Evolutionary conservation across 148 eudicot genomes (phyloP), one percentile per base, ranked within the genome.

Genomic region (Arctostaphylos glauca): DNA sequence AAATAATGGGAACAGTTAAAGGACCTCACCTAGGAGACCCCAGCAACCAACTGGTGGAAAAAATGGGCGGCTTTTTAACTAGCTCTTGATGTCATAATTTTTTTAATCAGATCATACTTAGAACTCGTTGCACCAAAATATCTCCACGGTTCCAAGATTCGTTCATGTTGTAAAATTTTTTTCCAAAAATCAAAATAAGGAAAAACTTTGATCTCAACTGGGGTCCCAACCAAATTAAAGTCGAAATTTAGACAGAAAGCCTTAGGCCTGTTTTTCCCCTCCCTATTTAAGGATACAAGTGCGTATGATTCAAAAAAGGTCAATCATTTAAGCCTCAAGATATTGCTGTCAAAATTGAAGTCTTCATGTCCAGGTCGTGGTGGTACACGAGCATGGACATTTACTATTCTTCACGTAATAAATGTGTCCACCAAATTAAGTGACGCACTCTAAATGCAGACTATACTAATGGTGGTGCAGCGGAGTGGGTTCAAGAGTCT

Each of bases 1-100:
- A 78, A 13, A 79, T 15, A 80, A 12, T 14, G 47, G 31, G n/a
- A 48, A 66, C 72, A 67, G 9, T 50, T 49, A 50, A 67, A 49
- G 38, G 82, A 74, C 68, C 62, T 59, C 82, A 52, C 59, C 31
- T 38, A 15, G 64, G 48, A 79, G 55, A 21, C 55, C 70, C 70
- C 21, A 21, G 70, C 9, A 21, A 62, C 9, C 5, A 76, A 49
- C 56, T 12, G 15, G 59, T 4, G 21, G 25, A 3, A 15, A 31
- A 70, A 43, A 43, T 9, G 18, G 77, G 31, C 18, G 7, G 6
- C 48, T n/a, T 73, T 73, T 18, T 47, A 9, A 44, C 77, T 13
- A 3, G 48, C n/a, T 18, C 4, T 47, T 48, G 13, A 41, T 71
- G 49, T 19, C 15, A 16, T 71, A 46, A 3, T 3, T 19, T n/a